phyloP scores from a whole-genome alignment of 768 basidiomycete genomes.

The Termitomyces sp. region DNA sequence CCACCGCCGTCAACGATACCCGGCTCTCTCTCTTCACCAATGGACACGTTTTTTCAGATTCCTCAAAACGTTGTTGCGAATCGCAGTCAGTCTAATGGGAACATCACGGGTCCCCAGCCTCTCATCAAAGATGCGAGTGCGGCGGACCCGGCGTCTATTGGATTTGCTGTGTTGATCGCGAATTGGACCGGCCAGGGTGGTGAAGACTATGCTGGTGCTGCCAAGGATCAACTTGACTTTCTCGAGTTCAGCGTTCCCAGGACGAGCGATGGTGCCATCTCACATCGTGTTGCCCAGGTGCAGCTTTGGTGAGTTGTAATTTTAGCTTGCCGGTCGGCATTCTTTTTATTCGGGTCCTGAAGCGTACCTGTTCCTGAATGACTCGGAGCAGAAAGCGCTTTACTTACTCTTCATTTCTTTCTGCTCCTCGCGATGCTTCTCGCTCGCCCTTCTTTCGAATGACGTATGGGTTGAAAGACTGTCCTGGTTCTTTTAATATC shows the following conservation, averaged over 20 bases:
- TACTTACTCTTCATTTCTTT: too few relatives aligned
- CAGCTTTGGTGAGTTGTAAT: constrained; percentile 58
- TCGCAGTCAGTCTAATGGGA: constrained; percentile 36
- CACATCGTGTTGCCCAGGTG: constrained; percentile 62
- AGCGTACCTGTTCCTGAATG: background rate
- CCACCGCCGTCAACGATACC: constrained; percentile 34
- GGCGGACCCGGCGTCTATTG: constrained; percentile 79
- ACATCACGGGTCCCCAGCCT: constrained; percentile 47
- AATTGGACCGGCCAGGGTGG: constrained; percentile 42
- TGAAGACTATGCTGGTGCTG: constrained; percentile 58
- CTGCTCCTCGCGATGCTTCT: background rate
- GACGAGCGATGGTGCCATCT: constrained; percentile 74
- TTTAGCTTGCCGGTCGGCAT: background rate
- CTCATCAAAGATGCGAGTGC: constrained; percentile 53
- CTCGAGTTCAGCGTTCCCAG: constrained; percentile 52
- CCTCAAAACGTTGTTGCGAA: constrained; percentile 42
- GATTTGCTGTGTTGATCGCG: constrained; percentile 58
- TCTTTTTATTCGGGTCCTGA: background rate
- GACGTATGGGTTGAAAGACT: background rate
- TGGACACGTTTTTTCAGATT: constrained; percentile 55
- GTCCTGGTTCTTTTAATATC: background rate
- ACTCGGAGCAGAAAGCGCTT: too few relatives aligned
- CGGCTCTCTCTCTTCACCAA: constrained; percentile 23
- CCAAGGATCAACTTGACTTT: constrained; percentile 59
- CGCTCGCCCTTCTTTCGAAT: background rate